These are phyloP conservation scores for Aspergillus sp. DNA, from an alignment of 2,329 filamentous ascomycete species.

Conservation along the genomic window DNA sequence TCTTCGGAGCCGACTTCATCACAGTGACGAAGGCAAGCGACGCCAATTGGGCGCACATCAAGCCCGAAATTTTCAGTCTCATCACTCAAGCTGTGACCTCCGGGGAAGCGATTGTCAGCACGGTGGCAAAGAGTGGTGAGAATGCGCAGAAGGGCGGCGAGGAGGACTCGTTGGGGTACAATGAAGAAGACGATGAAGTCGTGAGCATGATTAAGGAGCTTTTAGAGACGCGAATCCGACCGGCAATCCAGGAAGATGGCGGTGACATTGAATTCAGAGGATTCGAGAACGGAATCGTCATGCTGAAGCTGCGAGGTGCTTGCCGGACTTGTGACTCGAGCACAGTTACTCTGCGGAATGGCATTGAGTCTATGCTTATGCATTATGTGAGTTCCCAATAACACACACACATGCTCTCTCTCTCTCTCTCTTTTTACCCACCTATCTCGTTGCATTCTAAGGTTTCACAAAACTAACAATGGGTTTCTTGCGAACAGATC, in stretches of 20 bases:
- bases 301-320: slow-evolving; percentile 83
- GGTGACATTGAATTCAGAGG: slow-evolving; percentile 95
- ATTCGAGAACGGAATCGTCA: slow-evolving; percentile 82
- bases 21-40: slow-evolving; percentile 89
- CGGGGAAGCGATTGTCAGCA: slow-evolving; percentile 77
- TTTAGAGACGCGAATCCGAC: slow-evolving; percentile 89
- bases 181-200: slow-evolving; percentile 90
- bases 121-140: slow-evolving; percentile 60
- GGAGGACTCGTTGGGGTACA: slow-evolving; percentile 74
- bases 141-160: slow-evolving; percentile 50
- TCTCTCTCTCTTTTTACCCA: no score
- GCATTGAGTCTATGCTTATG: slow-evolving; percentile 98
- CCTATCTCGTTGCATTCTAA: no score
- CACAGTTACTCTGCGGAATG: slow-evolving; percentile 94
- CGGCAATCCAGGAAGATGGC: slow-evolving; percentile 95
- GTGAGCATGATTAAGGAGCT: slow-evolving; percentile 99
- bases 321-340: slow-evolving; percentile 96
- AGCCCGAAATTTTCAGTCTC: slow-evolving; percentile 90
- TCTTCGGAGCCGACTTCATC: slow-evolving; percentile 94
- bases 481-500: slow-evolving; percentile 58
- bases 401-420: no score
- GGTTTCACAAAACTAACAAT: slow-evolving; percentile 3
- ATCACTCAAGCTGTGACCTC: slow-evolving; percentile 90
- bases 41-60: slow-evolving; percentile 90
- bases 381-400: slow-evolving; percentile 69